Conservation (phyloP, 768 basidiomycete genomes). For the Amylocystis lapponica region DNA sequence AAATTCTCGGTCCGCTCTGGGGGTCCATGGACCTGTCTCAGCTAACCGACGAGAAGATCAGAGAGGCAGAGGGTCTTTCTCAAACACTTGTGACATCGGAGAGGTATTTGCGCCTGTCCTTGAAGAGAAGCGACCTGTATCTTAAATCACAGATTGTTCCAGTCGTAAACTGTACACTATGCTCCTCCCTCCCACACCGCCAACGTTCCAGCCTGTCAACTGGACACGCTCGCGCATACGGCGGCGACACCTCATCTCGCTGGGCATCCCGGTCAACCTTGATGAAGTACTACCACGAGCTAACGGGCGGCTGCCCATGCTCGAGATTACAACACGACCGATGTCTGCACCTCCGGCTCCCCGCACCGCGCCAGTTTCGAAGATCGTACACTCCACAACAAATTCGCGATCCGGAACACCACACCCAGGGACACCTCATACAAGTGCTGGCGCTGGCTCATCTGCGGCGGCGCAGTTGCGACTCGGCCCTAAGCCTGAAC, state of each 20-base stretch:
- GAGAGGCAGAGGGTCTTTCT: slow-evolving; percentile 73
- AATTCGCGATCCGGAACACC: slow-evolving; percentile 46
- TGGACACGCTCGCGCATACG: slow-evolving; percentile 93
- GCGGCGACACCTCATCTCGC: slow-evolving; percentile 82
- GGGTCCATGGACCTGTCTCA: slow-evolving; percentile 41
- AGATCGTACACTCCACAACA: slow-evolving; percentile 27
- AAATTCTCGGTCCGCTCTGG: slow-evolving; percentile 66
- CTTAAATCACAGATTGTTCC: slow-evolving; percentile 20
- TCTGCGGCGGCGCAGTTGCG: slow-evolving; percentile 34
- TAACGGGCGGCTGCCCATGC: slow-evolving; percentile 64
- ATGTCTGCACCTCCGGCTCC: slow-evolving; percentile 73
- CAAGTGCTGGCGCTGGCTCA: slow-evolving; percentile 28
- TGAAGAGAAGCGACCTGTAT: slow-evolving; percentile 8
- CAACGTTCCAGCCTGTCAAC: slow-evolving; percentile 78
- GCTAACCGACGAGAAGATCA: slow-evolving; percentile 64
- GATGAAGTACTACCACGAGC: slow-evolving; percentile 82
- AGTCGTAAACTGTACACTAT: slow-evolving; percentile 79
- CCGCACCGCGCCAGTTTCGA: slow-evolving; percentile 34
- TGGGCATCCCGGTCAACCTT: slow-evolving; percentile 92
- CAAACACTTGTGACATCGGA: slow-evolving; percentile 73
- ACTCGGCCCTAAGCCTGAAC: slow-evolving; percentile 72
- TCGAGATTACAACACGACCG: slow-evolving; percentile 80
- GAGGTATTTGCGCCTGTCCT: slow-evolving; percentile 44
- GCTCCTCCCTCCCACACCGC: slow-evolving; percentile 61
- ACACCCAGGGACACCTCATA: slow-evolving; percentile 38